These are phyloP conservation scores for Nidularia pulvinata DNA, from an alignment of 768 basidiomycete species.

Conservation along the genomic window DNA sequence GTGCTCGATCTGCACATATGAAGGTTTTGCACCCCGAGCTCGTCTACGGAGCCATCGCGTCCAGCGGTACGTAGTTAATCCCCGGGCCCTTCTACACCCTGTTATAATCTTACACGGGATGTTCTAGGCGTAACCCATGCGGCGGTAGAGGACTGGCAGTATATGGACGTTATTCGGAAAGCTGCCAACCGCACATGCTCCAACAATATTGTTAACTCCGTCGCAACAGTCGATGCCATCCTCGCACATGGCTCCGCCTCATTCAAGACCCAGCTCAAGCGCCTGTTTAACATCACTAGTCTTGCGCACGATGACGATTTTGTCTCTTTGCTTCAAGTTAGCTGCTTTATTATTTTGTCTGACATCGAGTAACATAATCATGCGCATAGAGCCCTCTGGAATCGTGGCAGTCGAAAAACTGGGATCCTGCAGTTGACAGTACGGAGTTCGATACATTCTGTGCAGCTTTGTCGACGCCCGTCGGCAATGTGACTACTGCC, in stretches of 20 bases:
- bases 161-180: constrained; percentile 79
- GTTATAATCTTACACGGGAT: background rate
- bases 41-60: constrained; percentile 90
- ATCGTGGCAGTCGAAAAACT: constrained; percentile 83
- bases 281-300: constrained; percentile 70
- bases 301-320: constrained; percentile 81
- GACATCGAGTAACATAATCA: constrained; percentile 1
- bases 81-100: background rate
- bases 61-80: constrained; percentile 55
- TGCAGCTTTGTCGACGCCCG: constrained; percentile 45
- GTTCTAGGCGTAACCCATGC: constrained; percentile 82
- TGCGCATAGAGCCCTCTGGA: constrained; percentile 56
- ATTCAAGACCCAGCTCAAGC: constrained; percentile 58
- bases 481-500: constrained; percentile 22
- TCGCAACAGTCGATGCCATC: constrained; percentile 61
- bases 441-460: constrained; percentile 73
- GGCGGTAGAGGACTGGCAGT: constrained; percentile 79
- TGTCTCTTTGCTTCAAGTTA: constrained; percentile 64
- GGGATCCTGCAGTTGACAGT: constrained; percentile 76
- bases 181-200: constrained; percentile 68
- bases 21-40: constrained; percentile 83
- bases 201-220: constrained; percentile 51
- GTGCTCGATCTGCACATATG: constrained; percentile 94
- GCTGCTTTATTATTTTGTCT: constrained; percentile 10
- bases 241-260: constrained; percentile 37